Evolutionary conservation across 495 filamentous ascomycete genomes (phyloP), one percentile per base, ranked within the genome.

Genomic region (Xylaria venustula): DNA sequence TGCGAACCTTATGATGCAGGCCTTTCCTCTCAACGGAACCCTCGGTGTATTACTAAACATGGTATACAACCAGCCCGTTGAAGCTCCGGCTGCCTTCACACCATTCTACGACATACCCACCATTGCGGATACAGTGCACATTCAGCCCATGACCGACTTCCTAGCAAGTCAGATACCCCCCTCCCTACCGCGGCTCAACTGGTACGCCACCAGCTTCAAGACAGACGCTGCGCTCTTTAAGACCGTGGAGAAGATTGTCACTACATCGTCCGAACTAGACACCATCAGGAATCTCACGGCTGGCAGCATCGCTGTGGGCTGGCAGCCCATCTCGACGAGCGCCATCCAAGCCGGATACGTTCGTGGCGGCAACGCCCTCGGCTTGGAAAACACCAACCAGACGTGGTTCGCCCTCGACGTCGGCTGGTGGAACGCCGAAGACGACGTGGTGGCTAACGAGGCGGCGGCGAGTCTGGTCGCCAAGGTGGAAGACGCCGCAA

Each of bases 1-100:
- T 41, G 68, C 65, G 17, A 68, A 70, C 23, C 64, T 69, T 28
- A 69, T 71, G 63, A 34, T 71, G 14, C 66, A 71, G 50, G 63
- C 57, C 11, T 71, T 69, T 51, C 63, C 64, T 42, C 63, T 62
- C 20, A 69, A 69, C 36, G 68, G 56, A 32, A 71, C 45, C 1
- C 60, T 71, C 44, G 66, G 68, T 9, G 64, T 67, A 9, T 59
- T 69, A 28, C 32, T 73, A 20, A 66, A 70, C 30, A 68, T 73
- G 46, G 65, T 68, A 17, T 66, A 68, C 61, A 42, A 60, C 40
- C 67, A 68, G 54, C 51, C 59, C 14, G 63, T 60, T 32, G 61
- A 62, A 47, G 54, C 54, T 23, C 63, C 65, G 6, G 61, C 60
- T 46, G 60, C 65, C 0, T 68, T 70, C 51, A 59, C 68, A 37